Base-by-base conservation (phyloP, 768 basidiomycete genomes). In the Collybia nuda region DNA sequence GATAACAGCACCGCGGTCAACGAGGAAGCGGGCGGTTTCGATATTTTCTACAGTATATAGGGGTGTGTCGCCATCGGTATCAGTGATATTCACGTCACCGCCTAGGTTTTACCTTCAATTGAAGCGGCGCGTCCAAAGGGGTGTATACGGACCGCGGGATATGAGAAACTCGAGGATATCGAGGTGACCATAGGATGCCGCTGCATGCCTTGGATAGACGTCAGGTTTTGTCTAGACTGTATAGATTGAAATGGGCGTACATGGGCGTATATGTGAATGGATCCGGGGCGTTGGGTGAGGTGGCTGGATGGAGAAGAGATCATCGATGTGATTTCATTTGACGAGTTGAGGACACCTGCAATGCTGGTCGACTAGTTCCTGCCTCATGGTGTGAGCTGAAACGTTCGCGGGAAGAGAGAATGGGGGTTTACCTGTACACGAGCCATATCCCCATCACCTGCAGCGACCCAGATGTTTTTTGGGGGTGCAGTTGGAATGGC, bases 391-490 rank as follows among this genome's bases (percentile, higher is more conserved):
- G 23, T 38, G 14, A 28, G 43, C 53, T 35, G 48, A 42, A 48
- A 17, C 29, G 28, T 8, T 28, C 24, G 45, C 3, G 7, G 50
- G 46, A 26, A 21, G 24, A 32, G 14, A 32, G 8, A 21, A 3
- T 2, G 17, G 35, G 23, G 24, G 62, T 78, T 43, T 50, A 92
- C 93, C 68, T 73, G 76, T 35, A 97, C 84, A 43, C 88, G 76
- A n/a, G 69, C 68, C 28, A 95, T 67, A 70, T 97, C 89, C 38
- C 94, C 94, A 62, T 97, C 94, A 40, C 84, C 88, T 0, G 94
- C 90, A 40, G 94, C 94, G 29, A 97, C 81, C 94, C 94, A 97
- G 40, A 97, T 86, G 69, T 95, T 95, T 64, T 80, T 81, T 52
- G 47, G 56, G 55, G 52, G 41, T 5, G 23, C 28, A 6, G 29